Conservation (phyloP, 1,284 basidiomycete genomes). For the Ganoderma sinense region DNA sequence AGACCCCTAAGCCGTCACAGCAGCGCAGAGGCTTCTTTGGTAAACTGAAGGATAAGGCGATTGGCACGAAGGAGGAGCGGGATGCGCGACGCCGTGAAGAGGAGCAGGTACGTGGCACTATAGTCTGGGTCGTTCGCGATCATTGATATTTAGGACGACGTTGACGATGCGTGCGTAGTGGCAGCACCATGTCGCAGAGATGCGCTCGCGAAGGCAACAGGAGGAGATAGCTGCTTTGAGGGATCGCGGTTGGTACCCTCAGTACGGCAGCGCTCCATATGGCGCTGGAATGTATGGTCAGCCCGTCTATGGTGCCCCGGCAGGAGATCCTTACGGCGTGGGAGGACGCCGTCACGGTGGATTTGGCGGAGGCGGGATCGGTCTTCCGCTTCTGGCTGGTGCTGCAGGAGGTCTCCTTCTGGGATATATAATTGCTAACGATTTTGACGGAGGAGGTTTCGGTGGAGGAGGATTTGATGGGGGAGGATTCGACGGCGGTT, state of each 20-base stretch:
- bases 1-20: constrained; percentile 24
- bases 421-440: constrained; percentile 51
- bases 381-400: constrained; percentile 61
- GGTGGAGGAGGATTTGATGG: constrained; percentile 28
- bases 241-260: neutral
- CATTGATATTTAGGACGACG: neutral
- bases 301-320: constrained; percentile 35
- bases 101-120: constrained; percentile 35
- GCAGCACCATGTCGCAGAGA: constrained; percentile 38
- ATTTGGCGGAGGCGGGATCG: constrained; percentile 43
- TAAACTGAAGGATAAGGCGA: constrained; percentile 67
- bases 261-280: constrained; percentile 7
- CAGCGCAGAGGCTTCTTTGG: constrained; percentile 61
- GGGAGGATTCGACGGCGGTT: constrained; percentile 24
- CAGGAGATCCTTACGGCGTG: constrained; percentile 31
- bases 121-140: neutral
- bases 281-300: constrained; percentile 23
- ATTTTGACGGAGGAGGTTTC: constrained; percentile 20
- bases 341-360: constrained; percentile 22
- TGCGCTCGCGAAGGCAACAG: constrained; percentile 36
- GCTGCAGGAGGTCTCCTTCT: constrained; percentile 67
- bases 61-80: constrained; percentile 70
- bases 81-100: constrained; percentile 43
- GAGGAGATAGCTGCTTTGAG: constrained; percentile 26
- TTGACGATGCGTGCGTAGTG: constrained; percentile 25